These are phyloP conservation scores for Penicillium ucsense DNA, from an alignment of 495 filamentous ascomycete species.

Conservation along the genomic window DNA sequence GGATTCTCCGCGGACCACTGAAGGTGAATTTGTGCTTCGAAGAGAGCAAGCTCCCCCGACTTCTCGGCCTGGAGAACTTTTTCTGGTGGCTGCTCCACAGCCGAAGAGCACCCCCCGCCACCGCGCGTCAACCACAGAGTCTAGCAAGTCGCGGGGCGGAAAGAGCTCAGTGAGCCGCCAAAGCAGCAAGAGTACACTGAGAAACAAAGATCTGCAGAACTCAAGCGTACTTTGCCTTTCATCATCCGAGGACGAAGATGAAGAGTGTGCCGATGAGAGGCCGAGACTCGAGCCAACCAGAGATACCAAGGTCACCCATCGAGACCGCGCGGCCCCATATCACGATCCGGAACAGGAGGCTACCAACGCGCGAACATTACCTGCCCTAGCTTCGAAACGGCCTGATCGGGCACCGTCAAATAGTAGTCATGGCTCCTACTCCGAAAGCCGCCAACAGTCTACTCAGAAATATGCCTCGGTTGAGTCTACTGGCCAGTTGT, in stretches of 20 bases:
- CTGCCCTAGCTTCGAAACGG: conserved; percentile 23
- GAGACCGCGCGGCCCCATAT: conserved; percentile 32
- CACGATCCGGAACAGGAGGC: conserved; percentile 33
- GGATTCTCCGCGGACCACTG: conserved; percentile 13
- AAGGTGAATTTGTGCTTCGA: conserved; percentile 5
- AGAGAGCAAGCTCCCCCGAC: conserved; percentile 15
- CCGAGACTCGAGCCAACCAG: conserved; percentile 5
- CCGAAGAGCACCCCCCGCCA: not conserved
- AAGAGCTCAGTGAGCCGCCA: conserved; percentile 27
- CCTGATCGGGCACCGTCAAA: conserved; percentile 22
- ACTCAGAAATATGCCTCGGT: conserved; percentile 13
- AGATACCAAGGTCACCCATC: conserved; percentile 5
- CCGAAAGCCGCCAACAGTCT: conserved; percentile 6
- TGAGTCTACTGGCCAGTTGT: conserved; percentile 20
- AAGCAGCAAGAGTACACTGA: conserved; percentile 35
- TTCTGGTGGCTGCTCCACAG: conserved; percentile 12
- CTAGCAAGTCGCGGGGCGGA: conserved; percentile 9
- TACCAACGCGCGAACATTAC: conserved; percentile 31
- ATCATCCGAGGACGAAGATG: conserved; percentile 46
- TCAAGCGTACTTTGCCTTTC: conserved; percentile 48
- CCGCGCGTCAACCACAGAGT: conserved; percentile 4
- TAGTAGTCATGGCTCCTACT: conserved; percentile 22
- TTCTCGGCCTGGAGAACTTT: conserved; percentile 13
- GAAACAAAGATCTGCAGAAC: conserved; percentile 36
- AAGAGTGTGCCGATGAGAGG: conserved; percentile 18